Conservation (phyloP, 495 filamentous ascomycete species). For the Pseudotulostoma volvatum region DNA sequence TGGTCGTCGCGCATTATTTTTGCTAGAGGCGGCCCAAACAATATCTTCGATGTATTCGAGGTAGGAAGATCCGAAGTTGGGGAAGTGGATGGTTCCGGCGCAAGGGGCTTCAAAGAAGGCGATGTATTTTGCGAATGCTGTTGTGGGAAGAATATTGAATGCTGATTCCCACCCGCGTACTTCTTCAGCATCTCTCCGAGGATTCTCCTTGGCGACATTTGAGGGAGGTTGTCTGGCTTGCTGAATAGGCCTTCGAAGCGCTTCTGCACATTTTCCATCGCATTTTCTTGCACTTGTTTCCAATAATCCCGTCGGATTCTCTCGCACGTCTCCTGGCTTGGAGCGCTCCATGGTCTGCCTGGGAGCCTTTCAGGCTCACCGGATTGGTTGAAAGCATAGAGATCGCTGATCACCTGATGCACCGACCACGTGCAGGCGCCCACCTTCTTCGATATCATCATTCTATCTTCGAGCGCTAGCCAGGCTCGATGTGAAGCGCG, state of each 20-base stretch:
- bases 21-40: constrained; percentile 1
- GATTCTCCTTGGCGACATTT: constrained; percentile 1
- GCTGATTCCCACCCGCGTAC: not conserved
- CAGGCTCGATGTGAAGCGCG: constrained; percentile 18
- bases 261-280: constrained; percentile 1
- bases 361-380: constrained; percentile 8
- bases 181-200: constrained; percentile 6
- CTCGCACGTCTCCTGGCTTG: constrained; percentile 11
- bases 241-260: constrained; percentile 10
- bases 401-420: constrained; percentile 12
- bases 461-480: constrained; percentile 13
- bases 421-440: constrained; percentile 6
- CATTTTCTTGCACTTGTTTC: constrained; percentile 3
- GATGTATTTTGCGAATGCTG: constrained; percentile 2
- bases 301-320: constrained; percentile 9
- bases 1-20: constrained; percentile 5
- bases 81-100: too few relatives aligned
- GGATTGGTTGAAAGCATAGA: constrained; percentile 12
- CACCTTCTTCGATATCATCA: constrained; percentile 6
- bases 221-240: constrained; percentile 1
- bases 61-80: not conserved
- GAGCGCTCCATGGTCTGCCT: constrained; percentile 8
- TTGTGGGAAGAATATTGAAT: not conserved
- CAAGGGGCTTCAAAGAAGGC: too few relatives aligned
- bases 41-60: not conserved